Base-by-base conservation (phyloP, 1,139 yeast species). In the Groenewaldozyma auringiensis region DNA sequence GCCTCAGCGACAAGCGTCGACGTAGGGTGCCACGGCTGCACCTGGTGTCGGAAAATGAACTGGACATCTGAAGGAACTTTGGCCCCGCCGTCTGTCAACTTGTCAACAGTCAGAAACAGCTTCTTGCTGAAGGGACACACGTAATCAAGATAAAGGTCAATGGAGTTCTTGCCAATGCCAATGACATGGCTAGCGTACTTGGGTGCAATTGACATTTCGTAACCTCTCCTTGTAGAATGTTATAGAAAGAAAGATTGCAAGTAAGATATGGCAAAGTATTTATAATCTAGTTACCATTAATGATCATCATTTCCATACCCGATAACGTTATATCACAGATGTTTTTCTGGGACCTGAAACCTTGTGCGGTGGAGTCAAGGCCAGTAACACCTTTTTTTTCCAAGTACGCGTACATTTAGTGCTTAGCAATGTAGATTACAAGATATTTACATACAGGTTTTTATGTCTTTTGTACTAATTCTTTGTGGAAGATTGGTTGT, bases 21-120 rank as follows among this genome's bases (percentile, higher is more conserved):
- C 45, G 78, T 74, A 29, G 92, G 81, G 61, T 86, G 95, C 95
- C 95, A 86, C 53, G 94, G 92, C 64, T 86, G 95, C 34, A 83
- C 70, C 32, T 81, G 87, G 55, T 83, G 81, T 51, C 81, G 73
- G 60, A 62, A 63, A 37, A 63, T 59, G 50, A 61, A 63, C 55
- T 78, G 79, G 56, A 81, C 77, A 51, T 71, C 62, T 45, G 71
- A 72, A 0, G 81, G 78, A 50, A 72, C 68, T 44, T 68, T 63
- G 41, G 64, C 52, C 44, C 76, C 71, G 45, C 81, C 64, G 34
- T 63, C 53, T 3, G 88, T 87, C 36, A 81, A 70, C 14, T 84
- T 71, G 21, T 69, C 68, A 13, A 85, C 63, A 47, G 79, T 79
- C 50, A 69, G 65, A 67, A 72, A 87, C 47, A 83, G 56, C 60